A percentile compares a stretch with the other conserved stretches of the same genome.
Evolutionary conservation across 2,329 filamentous ascomycete species (phyloP).

Genomic region (Aspergillus thermomutatus): DNA sequence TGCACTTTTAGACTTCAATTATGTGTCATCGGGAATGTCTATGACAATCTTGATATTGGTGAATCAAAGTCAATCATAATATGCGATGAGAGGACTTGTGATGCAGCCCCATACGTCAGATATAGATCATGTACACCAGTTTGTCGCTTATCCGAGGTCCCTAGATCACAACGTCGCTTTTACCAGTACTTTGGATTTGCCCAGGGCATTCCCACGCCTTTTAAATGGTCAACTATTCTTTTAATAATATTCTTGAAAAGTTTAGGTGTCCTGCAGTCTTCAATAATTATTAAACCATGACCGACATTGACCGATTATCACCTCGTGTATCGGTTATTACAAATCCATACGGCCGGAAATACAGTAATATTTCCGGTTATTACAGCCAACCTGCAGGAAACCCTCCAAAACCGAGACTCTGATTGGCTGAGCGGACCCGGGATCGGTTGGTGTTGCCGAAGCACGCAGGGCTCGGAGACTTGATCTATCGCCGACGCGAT

Average conservation of each 20-base stretch:
- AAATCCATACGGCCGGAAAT: neutral
- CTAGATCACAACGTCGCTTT: neutral
- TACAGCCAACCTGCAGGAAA: slow-evolving; percentile 13
- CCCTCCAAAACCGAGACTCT: slow-evolving; percentile 25
- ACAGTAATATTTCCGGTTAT: slow-evolving; percentile 15
- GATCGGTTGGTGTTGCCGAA: slow-evolving; percentile 17
- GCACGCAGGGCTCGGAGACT: slow-evolving; percentile 25
- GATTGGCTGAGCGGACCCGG: slow-evolving; percentile 25
- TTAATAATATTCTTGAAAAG: neutral
- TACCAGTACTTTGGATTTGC: neutral
- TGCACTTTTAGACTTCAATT: neutral
- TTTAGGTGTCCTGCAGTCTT: neutral
- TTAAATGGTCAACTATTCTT: neutral
- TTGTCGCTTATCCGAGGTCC: neutral
- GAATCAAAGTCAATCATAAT: neutral
- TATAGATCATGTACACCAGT: neutral
- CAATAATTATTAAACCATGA: neutral
- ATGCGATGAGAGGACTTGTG: neutral
- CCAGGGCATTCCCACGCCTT: neutral
- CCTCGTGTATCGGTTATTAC: neutral
- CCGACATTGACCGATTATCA: neutral
- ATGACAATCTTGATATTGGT: neutral
- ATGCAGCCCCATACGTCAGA: neutral
- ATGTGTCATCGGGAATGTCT: no score
- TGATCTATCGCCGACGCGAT: slow-evolving; percentile 36